Evolutionary conservation across 345 rosid genomes (phyloP).

Genomic region (Syzygium oleosum): DNA sequence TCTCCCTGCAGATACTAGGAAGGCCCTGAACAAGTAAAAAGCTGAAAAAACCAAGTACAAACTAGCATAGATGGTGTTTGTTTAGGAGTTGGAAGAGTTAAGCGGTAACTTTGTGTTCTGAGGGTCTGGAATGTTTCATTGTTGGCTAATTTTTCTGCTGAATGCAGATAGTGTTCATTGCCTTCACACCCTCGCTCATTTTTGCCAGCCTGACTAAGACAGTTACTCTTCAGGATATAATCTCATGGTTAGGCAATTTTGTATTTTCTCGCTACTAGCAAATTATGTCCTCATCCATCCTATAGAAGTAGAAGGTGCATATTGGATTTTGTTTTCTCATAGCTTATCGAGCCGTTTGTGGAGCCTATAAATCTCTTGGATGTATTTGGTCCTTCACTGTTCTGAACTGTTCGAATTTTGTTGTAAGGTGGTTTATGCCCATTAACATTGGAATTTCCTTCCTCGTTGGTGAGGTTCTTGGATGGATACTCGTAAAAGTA

Average conservation of each 20-base stretch:
- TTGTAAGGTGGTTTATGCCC: constrained; percentile 83
- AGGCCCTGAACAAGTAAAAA: constrained; percentile 58
- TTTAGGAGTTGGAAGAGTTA: neutral
- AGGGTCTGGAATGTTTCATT: neutral
- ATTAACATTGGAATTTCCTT: constrained; percentile 73
- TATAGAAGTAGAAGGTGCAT: neutral
- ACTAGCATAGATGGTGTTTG: neutral
- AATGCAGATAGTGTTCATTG: constrained; percentile 64
- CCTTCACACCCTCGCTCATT: constrained; percentile 70
- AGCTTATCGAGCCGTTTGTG: neutral
- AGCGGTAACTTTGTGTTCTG: neutral
- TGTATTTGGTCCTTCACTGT: neutral
- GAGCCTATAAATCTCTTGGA: neutral
- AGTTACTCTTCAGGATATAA: constrained; percentile 72
- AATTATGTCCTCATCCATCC: neutral
- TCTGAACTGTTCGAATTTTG: neutral
- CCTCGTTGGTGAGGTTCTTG: constrained; percentile 64
- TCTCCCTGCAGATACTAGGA: constrained; percentile 45
- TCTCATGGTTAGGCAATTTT: constrained; percentile 47
- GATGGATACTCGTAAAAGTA: constrained; percentile 67
- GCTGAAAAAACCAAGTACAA: neutral
- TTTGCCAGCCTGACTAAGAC: constrained; percentile 74
- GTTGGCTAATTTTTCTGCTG: neutral
- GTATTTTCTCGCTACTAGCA: neutral
- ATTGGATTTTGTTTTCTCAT: neutral